Conservation (phyloP, 192 early-diverging fungal species). For the Chytriomyces sp. region DNA sequence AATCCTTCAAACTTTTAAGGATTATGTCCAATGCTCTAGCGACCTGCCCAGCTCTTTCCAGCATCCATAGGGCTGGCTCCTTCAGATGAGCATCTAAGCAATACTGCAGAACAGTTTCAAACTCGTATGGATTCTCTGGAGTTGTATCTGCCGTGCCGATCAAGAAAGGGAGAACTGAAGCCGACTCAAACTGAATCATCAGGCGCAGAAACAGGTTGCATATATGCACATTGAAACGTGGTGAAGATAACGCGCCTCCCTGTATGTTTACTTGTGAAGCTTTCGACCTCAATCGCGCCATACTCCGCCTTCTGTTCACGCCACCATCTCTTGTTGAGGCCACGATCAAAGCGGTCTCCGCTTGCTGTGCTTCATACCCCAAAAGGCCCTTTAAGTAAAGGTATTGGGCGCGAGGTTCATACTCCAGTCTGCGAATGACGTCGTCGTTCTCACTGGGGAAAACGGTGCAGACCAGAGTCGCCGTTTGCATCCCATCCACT, state of each 20-base stretch:
- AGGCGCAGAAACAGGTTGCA: slow-evolving; percentile 41
- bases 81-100: slow-evolving; percentile 33
- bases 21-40: slow-evolving; percentile 36
- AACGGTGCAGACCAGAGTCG: slow-evolving; percentile 26
- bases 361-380: slow-evolving; percentile 23
- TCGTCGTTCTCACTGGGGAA: slow-evolving; percentile 31
- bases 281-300: neutral
- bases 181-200: slow-evolving; percentile 31
- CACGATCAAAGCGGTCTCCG: neutral
- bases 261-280: neutral
- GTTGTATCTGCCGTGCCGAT: slow-evolving; percentile 13
- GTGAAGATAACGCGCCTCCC: neutral
- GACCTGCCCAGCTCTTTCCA: slow-evolving; percentile 40
- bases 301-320: neutral
- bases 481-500: slow-evolving; percentile 32
- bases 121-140: slow-evolving; percentile 38
- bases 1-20: slow-evolving; percentile 3
- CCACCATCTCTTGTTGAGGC: neutral
- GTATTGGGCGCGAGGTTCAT: slow-evolving; percentile 24
- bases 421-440: slow-evolving; percentile 27
- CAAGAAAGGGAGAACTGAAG: slow-evolving; percentile 32
- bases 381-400: slow-evolving; percentile 35
- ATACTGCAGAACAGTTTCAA: slow-evolving; percentile 32
- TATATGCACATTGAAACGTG: neutral
- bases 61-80: slow-evolving; percentile 44